Conservation (phyloP, 2,329 filamentous ascomycete species). For the Fusarium dlaminii region DNA sequence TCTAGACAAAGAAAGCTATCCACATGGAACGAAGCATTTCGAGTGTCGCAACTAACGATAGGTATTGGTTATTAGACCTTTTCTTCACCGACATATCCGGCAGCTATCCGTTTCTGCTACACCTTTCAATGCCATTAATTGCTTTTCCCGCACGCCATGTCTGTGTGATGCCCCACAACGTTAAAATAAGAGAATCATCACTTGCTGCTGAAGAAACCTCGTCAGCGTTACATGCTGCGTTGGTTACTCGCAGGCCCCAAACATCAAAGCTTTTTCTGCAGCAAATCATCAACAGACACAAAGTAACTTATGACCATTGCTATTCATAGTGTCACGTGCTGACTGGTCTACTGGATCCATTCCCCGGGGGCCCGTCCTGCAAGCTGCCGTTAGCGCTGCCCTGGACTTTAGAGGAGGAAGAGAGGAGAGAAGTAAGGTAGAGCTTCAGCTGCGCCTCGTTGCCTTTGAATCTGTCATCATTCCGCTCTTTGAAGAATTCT, state of each 20-base stretch:
- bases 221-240: slow-evolving; percentile 14
- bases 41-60: background rate
- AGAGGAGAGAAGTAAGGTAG: background rate
- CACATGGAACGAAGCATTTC: background rate
- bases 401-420: slow-evolving; percentile 7
- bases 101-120: background rate
- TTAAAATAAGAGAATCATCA: background rate
- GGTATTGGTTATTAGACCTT: background rate
- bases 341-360: slow-evolving; percentile 15
- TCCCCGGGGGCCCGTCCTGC: slow-evolving; percentile 7
- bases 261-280: slow-evolving; percentile 11
- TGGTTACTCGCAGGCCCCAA: background rate
- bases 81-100: slow-evolving; percentile 4
- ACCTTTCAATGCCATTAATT: background rate
- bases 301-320: background rate
- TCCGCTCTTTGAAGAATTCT: background rate
- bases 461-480: slow-evolving; percentile 32
- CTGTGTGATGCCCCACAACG: background rate
- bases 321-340: slow-evolving; percentile 24
- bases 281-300: slow-evolving; percentile 33
- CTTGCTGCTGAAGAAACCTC: slow-evolving; percentile 5
- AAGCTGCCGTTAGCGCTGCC: slow-evolving; percentile 36
- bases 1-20: background rate
- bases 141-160: background rate
- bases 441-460: slow-evolving; percentile 31